These are phyloP conservation scores for Zygoascus flipseniorum DNA, from an alignment of 805 yeast genomes.

Conservation along the genomic window DNA sequence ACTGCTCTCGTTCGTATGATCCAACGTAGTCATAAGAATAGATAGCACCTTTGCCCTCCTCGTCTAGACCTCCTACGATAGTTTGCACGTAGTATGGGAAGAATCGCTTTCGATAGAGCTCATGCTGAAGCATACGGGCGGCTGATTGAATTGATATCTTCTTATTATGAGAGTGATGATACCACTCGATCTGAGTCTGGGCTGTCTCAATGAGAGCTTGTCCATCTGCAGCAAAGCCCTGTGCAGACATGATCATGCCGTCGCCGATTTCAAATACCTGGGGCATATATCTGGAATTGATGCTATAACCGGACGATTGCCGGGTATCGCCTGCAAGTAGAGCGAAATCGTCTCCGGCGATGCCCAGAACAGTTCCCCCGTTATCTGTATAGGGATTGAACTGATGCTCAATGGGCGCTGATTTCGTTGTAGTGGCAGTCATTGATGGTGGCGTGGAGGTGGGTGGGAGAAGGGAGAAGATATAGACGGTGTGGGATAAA, in stretches of 20 bases:
- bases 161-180: conserved; percentile 81
- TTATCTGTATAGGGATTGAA: conserved; percentile 91
- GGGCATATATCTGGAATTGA: conserved; percentile 87
- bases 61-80: conserved; percentile 87
- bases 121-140: conserved; percentile 85
- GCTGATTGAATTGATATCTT: conserved; percentile 60
- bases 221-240: conserved; percentile 96
- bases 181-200: conserved; percentile 54
- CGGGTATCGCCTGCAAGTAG: conserved; percentile 98
- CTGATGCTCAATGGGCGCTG: conserved; percentile 74
- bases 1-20: conserved; percentile 92
- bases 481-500: neutral
- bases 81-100: conserved; percentile 97
- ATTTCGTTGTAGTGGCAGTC: conserved; percentile 2
- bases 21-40: conserved; percentile 98
- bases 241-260: conserved; percentile 77
- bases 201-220: conserved; percentile 73
- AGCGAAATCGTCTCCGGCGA: conserved; percentile 96
- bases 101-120: conserved; percentile 84
- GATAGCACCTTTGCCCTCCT: conserved; percentile 86
- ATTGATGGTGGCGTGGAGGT: neutral
- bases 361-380: conserved; percentile 96
- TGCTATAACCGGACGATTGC: conserved; percentile 87
- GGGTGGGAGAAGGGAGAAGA: neutral
- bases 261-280: conserved; percentile 87